Evolutionary conservation across 2,329 filamentous ascomycete species (phyloP), one percentile per base, ranked within the genome.

Genomic region (Didymella exigua): DNA sequence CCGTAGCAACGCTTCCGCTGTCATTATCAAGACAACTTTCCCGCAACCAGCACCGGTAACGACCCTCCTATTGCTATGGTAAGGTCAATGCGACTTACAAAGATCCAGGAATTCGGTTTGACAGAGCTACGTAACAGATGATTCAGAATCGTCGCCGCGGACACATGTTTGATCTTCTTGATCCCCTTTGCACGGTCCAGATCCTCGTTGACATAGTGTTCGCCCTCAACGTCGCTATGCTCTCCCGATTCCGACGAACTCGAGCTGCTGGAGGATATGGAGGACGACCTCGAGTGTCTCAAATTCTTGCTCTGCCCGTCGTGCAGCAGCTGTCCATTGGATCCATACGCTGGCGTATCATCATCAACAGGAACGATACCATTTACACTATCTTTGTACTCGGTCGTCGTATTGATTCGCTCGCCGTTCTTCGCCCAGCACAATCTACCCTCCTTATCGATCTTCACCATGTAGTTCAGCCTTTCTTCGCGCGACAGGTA

Each of bases 51-150:
- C 33, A 21, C 33, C n/a, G 13, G 14, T 13, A 33, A n/a, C 14
- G 24, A 26, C 9, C 9, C 24, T 26, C 5, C 5, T 26, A 26
- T 9, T 26, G 24, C 5, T 26, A n/a, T 27, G 23, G n/a, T 26
- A 2, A 11, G 5, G 6, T 5, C 2, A 29, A 11, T 18, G 11
- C 10, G 4, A 65, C 77, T 63, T 60, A 82, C 92, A 67, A 96
- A 97, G 61, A 96, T 96, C 93, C 93, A 96, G 4, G 90, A 95
- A 68, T 93, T 93, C 59, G 91, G 91, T 73, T 87, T 89, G 33
- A 92, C 89, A 0, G 89, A 87, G 60, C 90, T 89, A 56, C 90
- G 85, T 14, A 95, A 81, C 5, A 96, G 80, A 60, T 89, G 89
- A 73, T 95, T 91, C 71, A 93, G 84, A 3, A 96, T 82, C 0